Evolutionary conservation across 805 yeast species (phyloP), one percentile per base, ranked within the genome.

Genomic region (Teunomyces panamensis): DNA sequence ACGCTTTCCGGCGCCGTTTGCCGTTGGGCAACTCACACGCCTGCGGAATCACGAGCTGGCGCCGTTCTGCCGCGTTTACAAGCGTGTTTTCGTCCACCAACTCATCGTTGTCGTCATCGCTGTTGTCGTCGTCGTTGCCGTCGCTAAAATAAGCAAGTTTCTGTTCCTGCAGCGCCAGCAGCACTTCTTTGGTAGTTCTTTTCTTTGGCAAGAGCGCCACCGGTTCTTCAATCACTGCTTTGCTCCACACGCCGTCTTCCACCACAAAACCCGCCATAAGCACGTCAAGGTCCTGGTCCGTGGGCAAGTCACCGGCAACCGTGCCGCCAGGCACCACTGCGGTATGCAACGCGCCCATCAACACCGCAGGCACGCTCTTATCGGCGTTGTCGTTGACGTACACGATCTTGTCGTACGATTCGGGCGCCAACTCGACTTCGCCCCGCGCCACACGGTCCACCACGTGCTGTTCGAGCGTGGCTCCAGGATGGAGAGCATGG

Each of bases 1-100:
- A 94, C 0, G 99, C 99, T 69, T 84, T 89, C 73, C 92, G 82
- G 64, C 96, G 79, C 68, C 78, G 80, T 56, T 77, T 79, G 32
- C 81, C 83, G 42, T 61, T 72, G 13, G 74, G 68, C 49, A 68
- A 60, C 54, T 77, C 80, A 61, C 89, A 83, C 55, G 77, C 74
- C 42, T 77, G 73, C 11, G 94, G 92, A 28, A 78, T 74, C 24
- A 79, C 72, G 43, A 82, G 75, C 70, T 3, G 16, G n/a, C 34
- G 61, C 24, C 20, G 46, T 13, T 10, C 62, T 1, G 65, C 44
- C 11, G 67, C 66, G 27, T 56, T 53, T 37, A 78, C 61, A 30
- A 78, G 61, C 37, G 64, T 72, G 42, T 75, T 60, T 53, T 76
- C 80, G 49, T 73, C 54, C 24, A 65, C 51, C 9, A 59, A 47